A percentile compares a stretch with the other conserved stretches of the same genome.
Conservation (phyloP, 1,284 basidiomycete species). For the Rhodotorula sp. region DNA sequence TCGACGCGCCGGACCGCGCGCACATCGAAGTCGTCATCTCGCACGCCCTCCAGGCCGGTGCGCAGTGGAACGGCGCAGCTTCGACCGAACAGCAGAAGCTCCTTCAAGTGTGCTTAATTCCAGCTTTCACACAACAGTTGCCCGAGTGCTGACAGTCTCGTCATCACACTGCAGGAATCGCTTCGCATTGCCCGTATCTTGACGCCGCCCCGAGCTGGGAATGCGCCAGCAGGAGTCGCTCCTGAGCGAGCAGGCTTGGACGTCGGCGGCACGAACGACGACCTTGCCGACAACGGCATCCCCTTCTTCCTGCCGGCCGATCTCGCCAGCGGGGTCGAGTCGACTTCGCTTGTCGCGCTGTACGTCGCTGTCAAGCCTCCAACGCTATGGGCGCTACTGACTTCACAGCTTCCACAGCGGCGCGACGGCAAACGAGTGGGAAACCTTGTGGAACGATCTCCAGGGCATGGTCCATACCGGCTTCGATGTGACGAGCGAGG, state of each 20-base stretch:
- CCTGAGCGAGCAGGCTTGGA: too few species aligned
- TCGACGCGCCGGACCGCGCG: not conserved
- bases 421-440: slow-evolving; percentile 1
- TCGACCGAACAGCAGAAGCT: not conserved
- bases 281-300: not conserved
- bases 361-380: not conserved
- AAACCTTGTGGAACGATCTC: not conserved
- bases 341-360: too few species aligned
- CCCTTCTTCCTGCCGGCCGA: not conserved
- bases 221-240: too few species aligned
- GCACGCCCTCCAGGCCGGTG: slow-evolving; percentile 2
- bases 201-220: not conserved
- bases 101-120: not conserved
- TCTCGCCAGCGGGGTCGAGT: not conserved
- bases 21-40: slow-evolving; percentile 1
- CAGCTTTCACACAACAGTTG: too few species aligned
- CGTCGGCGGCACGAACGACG: not conserved
- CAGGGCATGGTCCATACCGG: slow-evolving; percentile 8
- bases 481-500: slow-evolving; percentile 6
- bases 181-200: slow-evolving; percentile 5
- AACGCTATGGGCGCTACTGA: not conserved
- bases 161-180: not conserved
- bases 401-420: too few species aligned
- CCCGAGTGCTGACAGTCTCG: too few species aligned
- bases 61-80: not conserved